A percentile compares a stretch with the other conserved stretches of the same genome.
phyloP scores from a whole-genome alignment of 495 filamentous ascomycete species.

The Copromyces sp. region DNA sequence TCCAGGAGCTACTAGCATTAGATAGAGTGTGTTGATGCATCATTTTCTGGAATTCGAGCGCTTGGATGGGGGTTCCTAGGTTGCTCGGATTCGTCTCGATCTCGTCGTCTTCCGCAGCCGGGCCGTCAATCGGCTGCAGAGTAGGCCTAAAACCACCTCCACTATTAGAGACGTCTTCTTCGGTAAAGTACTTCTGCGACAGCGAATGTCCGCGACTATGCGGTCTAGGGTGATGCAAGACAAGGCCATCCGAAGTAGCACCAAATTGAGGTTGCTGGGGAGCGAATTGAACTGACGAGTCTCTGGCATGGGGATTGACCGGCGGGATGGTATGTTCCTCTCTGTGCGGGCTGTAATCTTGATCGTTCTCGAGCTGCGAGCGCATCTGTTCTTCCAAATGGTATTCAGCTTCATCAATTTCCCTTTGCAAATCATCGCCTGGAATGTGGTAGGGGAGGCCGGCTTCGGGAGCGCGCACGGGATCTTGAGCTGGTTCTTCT shows the following conservation, averaged over 20 bases:
- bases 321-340: slow-evolving; percentile 26
- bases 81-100: slow-evolving; percentile 70
- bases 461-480: slow-evolving; percentile 39
- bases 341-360: slow-evolving; percentile 46
- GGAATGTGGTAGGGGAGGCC: slow-evolving; percentile 32
- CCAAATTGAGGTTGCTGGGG: slow-evolving; percentile 30
- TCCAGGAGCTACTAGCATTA: slow-evolving; percentile 42
- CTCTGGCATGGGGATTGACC: slow-evolving; percentile 22
- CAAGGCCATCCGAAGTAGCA: slow-evolving; percentile 32
- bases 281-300: slow-evolving; percentile 35
- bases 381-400: slow-evolving; percentile 66
- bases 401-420: slow-evolving; percentile 78
- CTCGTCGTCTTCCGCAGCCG: slow-evolving; percentile 49
- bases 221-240: slow-evolving; percentile 51
- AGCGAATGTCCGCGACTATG: slow-evolving; percentile 50
- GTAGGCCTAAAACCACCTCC: slow-evolving; percentile 20
- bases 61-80: slow-evolving; percentile 49
- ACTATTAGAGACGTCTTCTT: slow-evolving; percentile 30
- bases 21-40: slow-evolving; percentile 33
- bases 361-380: slow-evolving; percentile 58
- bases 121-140: slow-evolving; percentile 18
- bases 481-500: slow-evolving; percentile 35
- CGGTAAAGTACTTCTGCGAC: slow-evolving; percentile 42
- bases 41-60: slow-evolving; percentile 29
- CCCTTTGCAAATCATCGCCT: slow-evolving; percentile 60